A percentile compares a stretch with the other conserved stretches of the same genome.
These are phyloP conservation scores for Moesziomyces sp. DNA, from an alignment of 1,284 basidiomycete genomes.

Conservation along the genomic window DNA sequence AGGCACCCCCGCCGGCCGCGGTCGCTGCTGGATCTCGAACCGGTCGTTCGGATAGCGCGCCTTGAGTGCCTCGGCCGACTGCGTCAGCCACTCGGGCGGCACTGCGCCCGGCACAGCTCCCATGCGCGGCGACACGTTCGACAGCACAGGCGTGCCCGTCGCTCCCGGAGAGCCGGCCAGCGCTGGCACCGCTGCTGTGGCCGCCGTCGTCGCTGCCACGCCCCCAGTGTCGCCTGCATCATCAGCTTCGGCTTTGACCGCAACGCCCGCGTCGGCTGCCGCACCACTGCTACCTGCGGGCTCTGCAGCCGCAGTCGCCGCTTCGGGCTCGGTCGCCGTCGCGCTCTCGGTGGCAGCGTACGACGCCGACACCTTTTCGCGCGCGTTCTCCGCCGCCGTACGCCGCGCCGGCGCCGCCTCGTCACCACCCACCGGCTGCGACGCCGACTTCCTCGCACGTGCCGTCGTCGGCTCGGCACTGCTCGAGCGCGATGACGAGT, in stretches of 20 bases:
- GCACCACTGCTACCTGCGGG: not conserved
- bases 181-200: conserved; percentile 17
- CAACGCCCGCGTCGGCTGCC: not conserved
- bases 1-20: conserved; percentile 38
- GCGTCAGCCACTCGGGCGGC: conserved; percentile 77
- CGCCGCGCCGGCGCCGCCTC: conserved; percentile 71
- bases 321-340: conserved; percentile 19
- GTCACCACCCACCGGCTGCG: conserved; percentile 72
- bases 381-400: conserved; percentile 31
- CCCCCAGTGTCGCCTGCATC: conserved; percentile 3
- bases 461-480: conserved; percentile 39
- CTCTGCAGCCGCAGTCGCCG: conserved; percentile 67
- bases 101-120: conserved; percentile 23
- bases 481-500: conserved; percentile 44
- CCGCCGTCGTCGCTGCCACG: conserved; percentile 10
- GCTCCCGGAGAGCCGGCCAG: conserved; percentile 66
- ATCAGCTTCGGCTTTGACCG: conserved; percentile 15
- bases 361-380: conserved; percentile 22
- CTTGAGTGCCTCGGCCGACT: conserved; percentile 76
- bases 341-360: conserved; percentile 24
- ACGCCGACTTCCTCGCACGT: conserved; percentile 35
- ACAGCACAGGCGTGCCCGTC: conserved; percentile 9
- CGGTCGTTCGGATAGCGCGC: conserved; percentile 81
- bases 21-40: conserved; percentile 70
- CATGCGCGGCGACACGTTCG: conserved; percentile 35